Percentiles rank a stretch among this genome's conserved stretches.
These are phyloP conservation scores for Penicillium steckii DNA, from an alignment of 495 filamentous ascomycete genomes.

Conservation along the genomic window DNA sequence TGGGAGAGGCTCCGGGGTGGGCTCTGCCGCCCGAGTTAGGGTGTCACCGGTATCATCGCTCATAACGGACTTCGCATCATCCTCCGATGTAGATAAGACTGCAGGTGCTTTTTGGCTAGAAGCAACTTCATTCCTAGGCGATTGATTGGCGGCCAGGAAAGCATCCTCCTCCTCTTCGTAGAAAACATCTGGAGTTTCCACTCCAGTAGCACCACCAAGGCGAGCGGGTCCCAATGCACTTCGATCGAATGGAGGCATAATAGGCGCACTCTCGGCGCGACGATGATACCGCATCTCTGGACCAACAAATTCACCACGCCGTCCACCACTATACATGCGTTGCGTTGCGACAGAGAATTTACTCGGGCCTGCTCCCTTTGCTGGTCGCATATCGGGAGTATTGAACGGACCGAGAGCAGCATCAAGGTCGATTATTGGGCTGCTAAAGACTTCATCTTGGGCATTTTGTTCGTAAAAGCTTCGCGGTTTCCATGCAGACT, in stretches of 20 bases:
- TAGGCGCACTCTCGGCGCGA: constrained; percentile 88
- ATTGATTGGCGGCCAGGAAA: constrained; percentile 42
- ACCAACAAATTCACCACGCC: constrained; percentile 67
- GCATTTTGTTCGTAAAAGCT: constrained; percentile 43
- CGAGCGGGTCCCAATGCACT: constrained; percentile 61
- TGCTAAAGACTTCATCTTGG: constrained; percentile 55
- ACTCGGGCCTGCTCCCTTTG: constrained; percentile 50
- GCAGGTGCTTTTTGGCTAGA: constrained; percentile 2
- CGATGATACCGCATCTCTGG: constrained; percentile 89
- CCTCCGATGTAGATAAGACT: constrained; percentile 13
- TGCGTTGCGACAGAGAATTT: constrained; percentile 62
- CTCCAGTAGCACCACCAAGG: constrained; percentile 64
- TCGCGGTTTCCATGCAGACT: constrained; percentile 48
- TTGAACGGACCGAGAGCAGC: constrained; percentile 94
- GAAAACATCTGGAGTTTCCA: constrained; percentile 76
- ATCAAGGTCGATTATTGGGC: constrained; percentile 89
- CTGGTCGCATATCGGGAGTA: constrained; percentile 57
- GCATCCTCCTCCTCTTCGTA: constrained; percentile 94
- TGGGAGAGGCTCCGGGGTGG: constrained; percentile 14
- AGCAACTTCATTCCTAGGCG: constrained; percentile 21
- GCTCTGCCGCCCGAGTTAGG: constrained; percentile 32
- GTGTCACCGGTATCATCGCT: constrained; percentile 39
- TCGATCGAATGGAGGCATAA: constrained; percentile 78
- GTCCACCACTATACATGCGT: constrained; percentile 85
- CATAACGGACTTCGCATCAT: constrained; percentile 36